Conservation (phyloP, 164 flowering plant species). For the Nymphaea colorata region DNA sequence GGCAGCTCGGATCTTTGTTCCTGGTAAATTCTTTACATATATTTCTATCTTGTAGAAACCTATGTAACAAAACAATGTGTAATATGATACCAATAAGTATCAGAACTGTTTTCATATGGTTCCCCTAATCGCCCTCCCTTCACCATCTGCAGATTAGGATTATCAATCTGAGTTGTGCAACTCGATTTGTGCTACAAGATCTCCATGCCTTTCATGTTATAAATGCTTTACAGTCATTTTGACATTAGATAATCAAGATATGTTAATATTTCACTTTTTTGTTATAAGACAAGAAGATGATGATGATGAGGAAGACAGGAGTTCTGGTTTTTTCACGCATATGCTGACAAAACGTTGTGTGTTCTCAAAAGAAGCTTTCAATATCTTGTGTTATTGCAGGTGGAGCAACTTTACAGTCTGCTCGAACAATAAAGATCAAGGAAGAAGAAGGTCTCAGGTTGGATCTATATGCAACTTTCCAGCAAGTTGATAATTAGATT, state of each 20-base stretch:
- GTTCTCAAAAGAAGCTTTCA: neutral
- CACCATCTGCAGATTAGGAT: too few species aligned
- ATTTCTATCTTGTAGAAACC: neutral
- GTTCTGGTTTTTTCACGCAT: neutral
- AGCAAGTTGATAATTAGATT: neutral
- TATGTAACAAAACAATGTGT: neutral
- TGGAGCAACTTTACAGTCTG: slow-evolving; percentile 59
- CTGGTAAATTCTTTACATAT: slow-evolving; percentile 31
- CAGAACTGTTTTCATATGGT: neutral
- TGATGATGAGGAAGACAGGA: too few species aligned
- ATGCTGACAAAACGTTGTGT: neutral
- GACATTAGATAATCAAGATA: too few species aligned
- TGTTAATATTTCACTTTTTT: too few species aligned
- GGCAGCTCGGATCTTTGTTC: slow-evolving; percentile 78
- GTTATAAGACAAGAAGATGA: too few species aligned
- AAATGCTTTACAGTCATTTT: too few species aligned
- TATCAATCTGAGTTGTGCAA: too few species aligned
- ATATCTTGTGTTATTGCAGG: slow-evolving; percentile 24
- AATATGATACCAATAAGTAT: neutral
- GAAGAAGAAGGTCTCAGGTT: slow-evolving; percentile 83
- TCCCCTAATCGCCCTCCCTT: too few species aligned
- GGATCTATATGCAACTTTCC: neutral
- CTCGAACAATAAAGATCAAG: slow-evolving; percentile 70
- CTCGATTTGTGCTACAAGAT: too few species aligned
- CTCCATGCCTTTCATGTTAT: too few species aligned